Conservation (phyloP, 495 filamentous ascomycete genomes). For the Penicillium bialowiezense region DNA sequence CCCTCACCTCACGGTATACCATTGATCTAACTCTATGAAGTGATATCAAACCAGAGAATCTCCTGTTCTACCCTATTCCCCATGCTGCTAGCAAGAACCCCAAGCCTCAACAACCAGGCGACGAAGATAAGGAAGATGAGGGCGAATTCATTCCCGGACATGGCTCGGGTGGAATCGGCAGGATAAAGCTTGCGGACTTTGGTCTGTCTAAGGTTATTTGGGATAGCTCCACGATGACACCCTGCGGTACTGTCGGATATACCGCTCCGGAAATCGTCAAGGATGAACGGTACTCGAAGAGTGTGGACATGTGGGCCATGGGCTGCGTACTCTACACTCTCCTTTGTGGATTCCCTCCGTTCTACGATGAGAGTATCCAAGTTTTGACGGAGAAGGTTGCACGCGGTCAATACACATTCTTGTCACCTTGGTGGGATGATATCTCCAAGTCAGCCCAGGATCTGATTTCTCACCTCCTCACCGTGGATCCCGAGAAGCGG, state of each 20-base stretch:
- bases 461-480: slow-evolving; percentile 86
- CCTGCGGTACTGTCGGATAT: slow-evolving; percentile 96
- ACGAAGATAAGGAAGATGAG: slow-evolving; percentile 97
- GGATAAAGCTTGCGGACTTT: slow-evolving; percentile 97
- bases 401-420: slow-evolving; percentile 93
- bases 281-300: slow-evolving; percentile 97
- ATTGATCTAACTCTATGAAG: slow-evolving; percentile 43
- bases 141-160: slow-evolving; percentile 84
- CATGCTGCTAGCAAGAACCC: slow-evolving; percentile 78
- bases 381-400: slow-evolving; percentile 97
- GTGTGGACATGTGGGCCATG: slow-evolving; percentile 98
- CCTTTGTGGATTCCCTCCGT: slow-evolving; percentile 95
- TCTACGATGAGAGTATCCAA: slow-evolving; percentile 98
- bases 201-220: slow-evolving; percentile 96
- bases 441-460: slow-evolving; percentile 96
- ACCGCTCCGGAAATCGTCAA: slow-evolving; percentile 99
- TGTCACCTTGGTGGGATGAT: slow-evolving; percentile 99
- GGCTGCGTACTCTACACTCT: slow-evolving; percentile 97
- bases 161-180: slow-evolving; percentile 89
- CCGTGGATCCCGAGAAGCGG: slow-evolving; percentile 87
- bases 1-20: slow-evolving; percentile 4
- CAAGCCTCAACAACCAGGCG: slow-evolving; percentile 73
- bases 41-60: slow-evolving; percentile 98
- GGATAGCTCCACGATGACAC: slow-evolving; percentile 99
- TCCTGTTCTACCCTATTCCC: slow-evolving; percentile 84